Evolutionary conservation across 1,139 yeast species (phyloP).

Genomic region (Candida albicans): DNA sequence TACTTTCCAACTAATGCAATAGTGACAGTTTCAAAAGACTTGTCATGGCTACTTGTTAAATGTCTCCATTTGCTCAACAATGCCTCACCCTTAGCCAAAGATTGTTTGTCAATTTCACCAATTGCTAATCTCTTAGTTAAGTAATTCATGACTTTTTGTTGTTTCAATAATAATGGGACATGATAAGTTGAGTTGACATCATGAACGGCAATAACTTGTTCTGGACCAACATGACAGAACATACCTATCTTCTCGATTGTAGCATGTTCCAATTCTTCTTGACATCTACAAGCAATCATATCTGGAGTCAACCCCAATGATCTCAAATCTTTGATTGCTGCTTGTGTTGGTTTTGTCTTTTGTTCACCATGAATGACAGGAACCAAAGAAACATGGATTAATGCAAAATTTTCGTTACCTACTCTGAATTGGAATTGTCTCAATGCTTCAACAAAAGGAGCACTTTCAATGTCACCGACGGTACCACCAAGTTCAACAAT

Average conservation of each 20-base stretch:
- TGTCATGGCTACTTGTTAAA: conserved; percentile 76
- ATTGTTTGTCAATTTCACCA: conserved; percentile 54
- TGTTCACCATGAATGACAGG: conserved; percentile 99
- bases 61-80: conserved; percentile 78
- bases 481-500: conserved; percentile 98
- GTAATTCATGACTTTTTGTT: conserved; percentile 81
- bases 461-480: conserved; percentile 98
- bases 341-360: conserved; percentile 98
- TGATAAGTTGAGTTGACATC: conserved; percentile 97
- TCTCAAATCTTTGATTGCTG: conserved; percentile 95
- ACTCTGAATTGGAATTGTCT: conserved; percentile 98
- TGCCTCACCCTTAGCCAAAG: conserved; percentile 61
- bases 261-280: conserved; percentile 73
- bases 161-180: conserved; percentile 86
- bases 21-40: conserved; percentile 80
- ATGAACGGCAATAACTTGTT: conserved; percentile 95
- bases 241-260: conserved; percentile 94
- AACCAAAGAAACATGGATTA: conserved; percentile 93
- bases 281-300: conserved; percentile 97
- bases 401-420: conserved; percentile 89
- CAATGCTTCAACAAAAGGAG: conserved; percentile 97
- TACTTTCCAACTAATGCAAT: conserved; percentile 98
- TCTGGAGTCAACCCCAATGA: conserved; percentile 94
- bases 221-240: conserved; percentile 98
- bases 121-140: conserved; percentile 69